Percentiles rank a stretch among this genome's conserved stretches.
These are phyloP conservation scores for Ogataea trehalophila DNA, from an alignment of 805 yeast genomes.

Conservation along the genomic window DNA sequence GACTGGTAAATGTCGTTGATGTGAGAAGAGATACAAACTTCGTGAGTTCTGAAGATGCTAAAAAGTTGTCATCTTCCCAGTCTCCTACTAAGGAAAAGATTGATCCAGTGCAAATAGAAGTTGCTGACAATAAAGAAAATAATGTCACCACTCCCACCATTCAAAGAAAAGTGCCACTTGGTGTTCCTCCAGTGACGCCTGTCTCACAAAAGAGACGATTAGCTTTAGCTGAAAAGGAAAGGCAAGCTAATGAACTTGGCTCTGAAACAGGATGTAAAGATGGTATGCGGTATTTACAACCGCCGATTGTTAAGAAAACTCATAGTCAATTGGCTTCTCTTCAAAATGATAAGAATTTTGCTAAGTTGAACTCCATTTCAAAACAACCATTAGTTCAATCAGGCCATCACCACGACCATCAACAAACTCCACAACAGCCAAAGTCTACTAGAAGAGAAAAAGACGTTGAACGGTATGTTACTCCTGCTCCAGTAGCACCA, in stretches of 20 bases:
- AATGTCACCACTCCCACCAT: neutral
- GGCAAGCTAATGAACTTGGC: too few relatives aligned
- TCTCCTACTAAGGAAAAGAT: conserved; percentile 7
- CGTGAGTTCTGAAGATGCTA: conserved; percentile 18
- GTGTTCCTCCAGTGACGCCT: conserved; percentile 5
- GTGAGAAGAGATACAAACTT: conserved; percentile 18
- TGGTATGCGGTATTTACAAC: neutral
- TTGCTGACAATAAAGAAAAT: neutral
- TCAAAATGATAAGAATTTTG: neutral
- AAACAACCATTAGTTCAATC: conserved; percentile 7
- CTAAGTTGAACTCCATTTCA: neutral
- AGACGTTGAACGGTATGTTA: neutral
- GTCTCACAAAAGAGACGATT: neutral
- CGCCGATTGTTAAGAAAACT: conserved; percentile 3
- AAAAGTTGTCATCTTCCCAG: conserved; percentile 9
- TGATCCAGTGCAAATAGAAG: neutral
- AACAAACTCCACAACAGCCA: conserved; percentile 1
- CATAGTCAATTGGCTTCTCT: conserved; percentile 5
- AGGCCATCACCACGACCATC: neutral
- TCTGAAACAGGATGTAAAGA: neutral
- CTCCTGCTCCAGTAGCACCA: too few relatives aligned
- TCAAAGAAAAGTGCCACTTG: neutral
- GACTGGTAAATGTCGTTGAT: conserved; percentile 14
- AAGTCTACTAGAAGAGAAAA: neutral
- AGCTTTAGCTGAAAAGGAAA: too few relatives aligned